Percentiles rank a stretch among this genome's conserved stretches.
These are phyloP conservation scores for Aristolochia contorta DNA, from an alignment of 164 flowering plant species.

Conservation along the genomic window DNA sequence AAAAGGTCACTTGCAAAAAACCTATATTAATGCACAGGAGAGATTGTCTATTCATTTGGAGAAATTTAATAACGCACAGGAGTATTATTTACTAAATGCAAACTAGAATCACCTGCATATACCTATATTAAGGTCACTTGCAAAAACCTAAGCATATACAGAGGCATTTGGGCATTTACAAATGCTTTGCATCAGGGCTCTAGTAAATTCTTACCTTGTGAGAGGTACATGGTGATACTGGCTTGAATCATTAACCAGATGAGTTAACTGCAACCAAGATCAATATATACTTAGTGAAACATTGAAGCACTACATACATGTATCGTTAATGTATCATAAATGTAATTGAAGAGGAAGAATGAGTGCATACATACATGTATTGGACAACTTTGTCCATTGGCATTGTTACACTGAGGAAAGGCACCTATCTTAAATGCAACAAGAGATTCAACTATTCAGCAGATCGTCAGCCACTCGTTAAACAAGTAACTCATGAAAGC, in stretches of 20 bases:
- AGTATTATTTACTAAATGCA: background rate
- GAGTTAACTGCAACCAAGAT: background rate
- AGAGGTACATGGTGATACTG: slow-evolving; percentile 2
- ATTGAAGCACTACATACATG: background rate
- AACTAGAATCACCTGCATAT: background rate
- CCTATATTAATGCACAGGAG: too few species aligned
- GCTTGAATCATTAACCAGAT: background rate
- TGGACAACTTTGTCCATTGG: slow-evolving; percentile 4
- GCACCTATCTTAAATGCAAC: slow-evolving; percentile 1
- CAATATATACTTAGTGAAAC: background rate
- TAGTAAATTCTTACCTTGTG: background rate
- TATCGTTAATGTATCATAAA: background rate
- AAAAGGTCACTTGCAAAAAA: too few species aligned
- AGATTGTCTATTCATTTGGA: too few species aligned
- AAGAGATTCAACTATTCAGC: background rate
- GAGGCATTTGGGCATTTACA: background rate
- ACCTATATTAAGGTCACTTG: too few species aligned
- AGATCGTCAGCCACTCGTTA: too few species aligned
- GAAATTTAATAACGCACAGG: too few species aligned
- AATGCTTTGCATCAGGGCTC: background rate
- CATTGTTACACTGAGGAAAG: slow-evolving; percentile 1
- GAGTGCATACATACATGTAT: slow-evolving; percentile 3
- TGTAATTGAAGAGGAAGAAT: background rate
- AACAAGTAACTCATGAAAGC: too few species aligned
- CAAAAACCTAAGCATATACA: too few species aligned